These are phyloP conservation scores for Aspergillus chevalieri DNA, from an alignment of 2,329 filamentous ascomycete species.

Conservation along the genomic window DNA sequence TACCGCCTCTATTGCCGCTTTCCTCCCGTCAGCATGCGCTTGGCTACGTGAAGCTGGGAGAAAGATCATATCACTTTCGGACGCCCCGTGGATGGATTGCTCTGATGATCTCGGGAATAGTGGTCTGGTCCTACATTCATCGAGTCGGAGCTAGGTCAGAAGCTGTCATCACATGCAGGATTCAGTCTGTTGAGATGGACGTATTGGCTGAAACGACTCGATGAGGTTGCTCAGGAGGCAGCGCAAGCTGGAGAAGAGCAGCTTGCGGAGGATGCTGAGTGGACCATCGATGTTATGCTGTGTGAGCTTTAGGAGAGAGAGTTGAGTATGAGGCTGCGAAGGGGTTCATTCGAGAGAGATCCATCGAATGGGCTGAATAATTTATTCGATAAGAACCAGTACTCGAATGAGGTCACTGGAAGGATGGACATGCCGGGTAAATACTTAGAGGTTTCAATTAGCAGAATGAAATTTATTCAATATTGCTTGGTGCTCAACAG, in stretches of 20 bases:
- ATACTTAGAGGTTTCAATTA: no score
- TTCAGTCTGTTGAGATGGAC: conserved; percentile 21
- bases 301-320: conserved; percentile 8
- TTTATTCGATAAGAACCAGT: no score
- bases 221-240: conserved; percentile 16
- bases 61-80: conserved; percentile 15
- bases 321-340: conserved; percentile 5
- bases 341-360: no score
- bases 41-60: conserved; percentile 12
- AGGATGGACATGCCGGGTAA: no score
- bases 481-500: no score
- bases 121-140: conserved; percentile 15
- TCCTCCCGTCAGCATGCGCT: conserved; percentile 11
- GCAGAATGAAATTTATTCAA: no score
- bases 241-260: conserved; percentile 10
- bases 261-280: conserved; percentile 13
- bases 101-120: conserved; percentile 9
- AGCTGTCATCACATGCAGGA: conserved; percentile 11
- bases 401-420: no score
- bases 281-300: conserved; percentile 16
- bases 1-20: conserved; percentile 4
- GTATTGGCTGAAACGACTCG: conserved; percentile 21
- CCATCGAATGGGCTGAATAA: no score
- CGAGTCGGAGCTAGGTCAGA: conserved; percentile 16
- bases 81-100: conserved; percentile 16